Conservation (phyloP, 1,139 yeast genomes). For the Debaryomyces sp. region DNA sequence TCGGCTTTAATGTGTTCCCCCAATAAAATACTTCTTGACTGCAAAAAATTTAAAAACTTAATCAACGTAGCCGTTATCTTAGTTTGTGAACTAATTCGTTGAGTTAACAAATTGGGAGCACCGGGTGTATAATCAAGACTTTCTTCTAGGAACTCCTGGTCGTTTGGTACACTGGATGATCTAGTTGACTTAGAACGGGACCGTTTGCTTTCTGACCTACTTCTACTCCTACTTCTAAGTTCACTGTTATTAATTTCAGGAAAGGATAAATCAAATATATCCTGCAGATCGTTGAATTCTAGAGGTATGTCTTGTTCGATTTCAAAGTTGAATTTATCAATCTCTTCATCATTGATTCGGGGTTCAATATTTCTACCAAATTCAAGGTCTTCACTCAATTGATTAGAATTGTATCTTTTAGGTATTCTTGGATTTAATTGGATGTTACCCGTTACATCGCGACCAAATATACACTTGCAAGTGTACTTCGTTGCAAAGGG, state of each 20-base stretch:
- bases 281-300: conserved; percentile 1
- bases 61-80: conserved; percentile 12
- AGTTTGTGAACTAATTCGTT: conserved; percentile 9
- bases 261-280: conserved; percentile 20
- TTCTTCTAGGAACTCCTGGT: conserved; percentile 11
- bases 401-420: not conserved
- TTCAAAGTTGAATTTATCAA: conserved; percentile 5
- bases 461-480: conserved; percentile 5
- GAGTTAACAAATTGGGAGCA: conserved; percentile 12
- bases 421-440: not conserved
- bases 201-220: conserved; percentile 12
- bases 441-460: not conserved
- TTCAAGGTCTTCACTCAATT: conserved; percentile 8
- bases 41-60: conserved; percentile 17
- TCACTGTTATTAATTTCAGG: conserved; percentile 12
- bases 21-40: conserved; percentile 11
- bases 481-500: conserved; percentile 7
- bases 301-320: not conserved
- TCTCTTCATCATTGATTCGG: conserved; percentile 2
- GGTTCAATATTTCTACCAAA: conserved; percentile 10
- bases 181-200: conserved; percentile 1
- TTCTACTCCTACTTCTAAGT: conserved; percentile 18
- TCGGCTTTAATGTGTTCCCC: conserved; percentile 11
- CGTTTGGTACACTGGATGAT: conserved; percentile 3
- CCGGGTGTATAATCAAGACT: conserved; percentile 14